phyloP scores from a whole-genome alignment of 345 rosid species.

The Erodium maritimum region DNA sequence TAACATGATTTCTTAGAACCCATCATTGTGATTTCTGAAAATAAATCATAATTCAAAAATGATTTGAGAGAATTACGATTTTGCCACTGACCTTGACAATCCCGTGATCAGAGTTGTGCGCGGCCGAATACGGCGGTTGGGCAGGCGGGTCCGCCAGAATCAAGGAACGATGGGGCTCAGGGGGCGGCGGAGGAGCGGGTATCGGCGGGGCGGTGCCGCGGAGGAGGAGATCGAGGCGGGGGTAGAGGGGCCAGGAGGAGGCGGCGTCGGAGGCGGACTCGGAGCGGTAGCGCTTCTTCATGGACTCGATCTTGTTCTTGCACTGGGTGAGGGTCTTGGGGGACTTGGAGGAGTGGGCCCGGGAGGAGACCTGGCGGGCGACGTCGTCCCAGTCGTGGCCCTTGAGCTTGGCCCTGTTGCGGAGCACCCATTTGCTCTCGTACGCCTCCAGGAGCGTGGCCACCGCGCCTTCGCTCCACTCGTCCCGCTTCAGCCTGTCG shows the following conservation, averaged over 20 bases:
- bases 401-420: conserved; percentile 88
- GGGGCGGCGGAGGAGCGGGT: conserved; percentile 13
- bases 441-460: conserved; percentile 86
- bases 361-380: conserved; percentile 59
- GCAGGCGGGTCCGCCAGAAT: conserved; percentile 31
- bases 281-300: conserved; percentile 91
- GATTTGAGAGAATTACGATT: not conserved
- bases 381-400: conserved; percentile 99
- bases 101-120: conserved; percentile 16
- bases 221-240: conserved; percentile 68
- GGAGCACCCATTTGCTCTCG: conserved; percentile 73
- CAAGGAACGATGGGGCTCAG: conserved; percentile 25
- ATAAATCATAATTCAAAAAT: too few relatives aligned
- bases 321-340: conserved; percentile 95
- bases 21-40: too few relatives aligned
- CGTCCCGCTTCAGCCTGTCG: conserved; percentile 78
- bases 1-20: too few relatives aligned
- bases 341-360: conserved; percentile 49
- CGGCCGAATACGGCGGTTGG: conserved; percentile 4
- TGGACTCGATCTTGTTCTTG: conserved; percentile 97
- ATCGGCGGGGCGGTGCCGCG: conserved; percentile 37
- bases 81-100: not conserved
- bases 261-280: conserved; percentile 66
- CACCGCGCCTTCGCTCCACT: conserved; percentile 98
- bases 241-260: conserved; percentile 84